Conservation (phyloP, 371 early-diverging fungal species). For the Rhizomucor pusillus region DNA sequence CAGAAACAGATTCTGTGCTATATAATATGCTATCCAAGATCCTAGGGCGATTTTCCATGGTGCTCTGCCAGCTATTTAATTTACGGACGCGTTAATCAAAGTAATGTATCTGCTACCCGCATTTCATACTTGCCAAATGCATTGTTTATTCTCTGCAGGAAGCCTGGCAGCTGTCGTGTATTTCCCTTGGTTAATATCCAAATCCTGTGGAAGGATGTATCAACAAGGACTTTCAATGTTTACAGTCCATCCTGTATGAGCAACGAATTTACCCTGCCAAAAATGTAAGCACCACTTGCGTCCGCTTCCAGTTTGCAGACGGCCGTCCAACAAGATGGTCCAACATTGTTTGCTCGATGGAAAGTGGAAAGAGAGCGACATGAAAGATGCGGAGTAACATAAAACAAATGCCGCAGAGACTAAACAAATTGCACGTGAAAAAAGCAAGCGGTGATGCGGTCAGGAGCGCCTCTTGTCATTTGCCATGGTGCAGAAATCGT, state of each 20-base stretch:
- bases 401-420: no score
- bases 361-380: no score
- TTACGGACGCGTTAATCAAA: no score
- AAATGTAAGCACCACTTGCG: constrained; percentile 69
- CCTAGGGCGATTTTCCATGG: constrained; percentile 80
- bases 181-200: constrained; percentile 40
- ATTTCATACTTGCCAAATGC: constrained; percentile 19
- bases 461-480: no score
- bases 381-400: no score
- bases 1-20: constrained; percentile 56
- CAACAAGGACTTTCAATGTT: constrained; percentile 1
- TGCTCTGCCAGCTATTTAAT: constrained; percentile 43
- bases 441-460: no score
- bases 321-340: constrained; percentile 93
- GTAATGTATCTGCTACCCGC: no score
- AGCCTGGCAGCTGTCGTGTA: constrained; percentile 19
- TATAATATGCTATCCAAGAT: constrained; percentile 65
- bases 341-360: constrained; percentile 56
- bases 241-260: neutral
- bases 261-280: constrained; percentile 51
- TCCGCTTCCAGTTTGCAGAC: constrained; percentile 85
- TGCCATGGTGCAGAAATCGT: no score
- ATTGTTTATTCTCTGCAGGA: constrained; percentile 25
- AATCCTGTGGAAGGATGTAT: constrained; percentile 15
- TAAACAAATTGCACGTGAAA: no score